A percentile compares a stretch with the other conserved stretches of the same genome.
Conservation (phyloP, 164 flowering plant species). For the Cinnamomum chago region DNA sequence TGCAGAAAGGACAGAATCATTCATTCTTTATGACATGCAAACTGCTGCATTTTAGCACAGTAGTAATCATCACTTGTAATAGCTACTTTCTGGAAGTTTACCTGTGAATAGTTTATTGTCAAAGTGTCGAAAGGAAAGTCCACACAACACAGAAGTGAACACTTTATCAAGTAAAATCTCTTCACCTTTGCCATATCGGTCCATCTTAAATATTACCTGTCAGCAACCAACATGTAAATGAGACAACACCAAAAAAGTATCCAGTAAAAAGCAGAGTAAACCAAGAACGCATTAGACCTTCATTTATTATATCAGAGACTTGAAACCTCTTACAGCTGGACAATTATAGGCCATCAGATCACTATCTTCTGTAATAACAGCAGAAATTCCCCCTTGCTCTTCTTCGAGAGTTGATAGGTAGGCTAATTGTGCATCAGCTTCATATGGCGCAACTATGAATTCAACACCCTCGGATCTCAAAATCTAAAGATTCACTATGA, state of each 20-base stretch:
- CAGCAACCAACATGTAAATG: slow-evolving; percentile 9
- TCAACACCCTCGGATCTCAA: slow-evolving; percentile 60
- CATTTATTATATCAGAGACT: slow-evolving; percentile 11
- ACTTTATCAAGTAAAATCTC: slow-evolving; percentile 56
- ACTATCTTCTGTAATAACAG: slow-evolving; percentile 88
- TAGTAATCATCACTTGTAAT: background rate
- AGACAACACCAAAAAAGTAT: slow-evolving; percentile 7
- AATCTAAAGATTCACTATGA: slow-evolving; percentile 31
- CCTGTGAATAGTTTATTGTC: slow-evolving; percentile 57
- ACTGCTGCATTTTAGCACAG: background rate
- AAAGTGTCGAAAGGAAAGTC: slow-evolving; percentile 52
- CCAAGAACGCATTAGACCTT: slow-evolving; percentile 16
- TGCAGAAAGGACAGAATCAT: too few species aligned
- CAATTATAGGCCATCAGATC: slow-evolving; percentile 79
- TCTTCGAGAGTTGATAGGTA: slow-evolving; percentile 49
- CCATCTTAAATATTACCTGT: slow-evolving; percentile 82
- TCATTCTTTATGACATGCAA: too few species aligned
- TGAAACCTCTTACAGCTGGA: slow-evolving; percentile 53
- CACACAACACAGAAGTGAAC: slow-evolving; percentile 31
- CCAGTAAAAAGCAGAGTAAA: background rate
- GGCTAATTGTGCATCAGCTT: slow-evolving; percentile 94
- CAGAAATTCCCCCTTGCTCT: slow-evolving; percentile 59
- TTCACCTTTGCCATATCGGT: slow-evolving; percentile 71
- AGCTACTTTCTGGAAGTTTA: background rate
- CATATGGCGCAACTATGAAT: slow-evolving; percentile 85